Evolutionary conservation across 176 grass and related monocot species (phyloP).

Genomic region (Themeda triandra): DNA sequence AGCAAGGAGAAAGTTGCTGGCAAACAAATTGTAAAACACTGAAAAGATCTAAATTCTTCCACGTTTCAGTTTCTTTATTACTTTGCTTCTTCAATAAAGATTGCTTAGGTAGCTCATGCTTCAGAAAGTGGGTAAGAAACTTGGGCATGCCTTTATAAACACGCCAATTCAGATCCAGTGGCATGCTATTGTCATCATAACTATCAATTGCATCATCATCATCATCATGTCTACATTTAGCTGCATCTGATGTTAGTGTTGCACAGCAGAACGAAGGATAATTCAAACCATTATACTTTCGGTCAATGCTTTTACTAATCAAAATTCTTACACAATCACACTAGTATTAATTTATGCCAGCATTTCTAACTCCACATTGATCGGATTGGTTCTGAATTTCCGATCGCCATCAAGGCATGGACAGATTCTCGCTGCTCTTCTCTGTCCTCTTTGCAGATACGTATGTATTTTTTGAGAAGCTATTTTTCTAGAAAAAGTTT

Average conservation of each 20-base stretch:
- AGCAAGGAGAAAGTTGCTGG: conserved; percentile 20
- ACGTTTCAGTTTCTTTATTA: not conserved
- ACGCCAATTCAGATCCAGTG: not conserved
- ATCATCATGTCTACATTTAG: not conserved
- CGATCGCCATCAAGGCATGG: not conserved
- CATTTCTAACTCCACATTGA: not conserved
- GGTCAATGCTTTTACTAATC: not conserved
- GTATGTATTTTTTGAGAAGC: not conserved
- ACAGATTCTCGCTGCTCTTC: not conserved
- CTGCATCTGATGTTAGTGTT: not conserved
- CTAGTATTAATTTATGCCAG: not conserved
- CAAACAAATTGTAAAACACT: not conserved
- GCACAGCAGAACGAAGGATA: not conserved
- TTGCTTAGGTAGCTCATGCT: not conserved
- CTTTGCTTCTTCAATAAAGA: conserved; percentile 5
- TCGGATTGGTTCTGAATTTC: not conserved
- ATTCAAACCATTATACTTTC: not conserved
- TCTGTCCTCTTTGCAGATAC: not conserved
- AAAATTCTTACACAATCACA: not conserved
- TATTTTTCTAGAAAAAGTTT: not conserved
- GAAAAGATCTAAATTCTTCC: not conserved
- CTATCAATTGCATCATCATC: conserved; percentile 6
- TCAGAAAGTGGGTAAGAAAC: conserved; percentile 21
- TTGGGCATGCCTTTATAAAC: conserved; percentile 9
- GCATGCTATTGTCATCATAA: not conserved